A percentile compares a stretch with the other conserved stretches of the same genome.
Evolutionary conservation across 2,329 filamentous ascomycete genomes (phyloP).

Genomic region (Aspergillus sp.): DNA sequence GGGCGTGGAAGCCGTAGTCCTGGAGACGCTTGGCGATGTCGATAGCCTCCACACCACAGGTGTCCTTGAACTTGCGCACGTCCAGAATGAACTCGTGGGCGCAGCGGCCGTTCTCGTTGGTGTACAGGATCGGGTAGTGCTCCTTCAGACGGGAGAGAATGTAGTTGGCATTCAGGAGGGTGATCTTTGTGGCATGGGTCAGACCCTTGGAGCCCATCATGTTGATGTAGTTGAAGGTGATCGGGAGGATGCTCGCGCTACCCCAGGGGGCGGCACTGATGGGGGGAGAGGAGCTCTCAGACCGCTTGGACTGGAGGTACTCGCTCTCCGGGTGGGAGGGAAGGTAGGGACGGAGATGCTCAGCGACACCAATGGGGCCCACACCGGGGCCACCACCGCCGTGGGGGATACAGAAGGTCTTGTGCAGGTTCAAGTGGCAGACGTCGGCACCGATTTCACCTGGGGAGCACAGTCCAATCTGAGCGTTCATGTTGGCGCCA

Average conservation of each 20-base stretch:
- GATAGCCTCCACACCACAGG: slow-evolving; percentile 81
- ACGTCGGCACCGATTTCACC: slow-evolving; percentile 95
- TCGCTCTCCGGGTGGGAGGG: slow-evolving; percentile 66
- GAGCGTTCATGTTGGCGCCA: slow-evolving; percentile 97
- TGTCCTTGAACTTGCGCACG: slow-evolving; percentile 77
- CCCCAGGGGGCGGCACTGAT: slow-evolving; percentile 83
- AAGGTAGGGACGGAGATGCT: slow-evolving; percentile 72
- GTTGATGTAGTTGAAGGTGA: slow-evolving; percentile 92
- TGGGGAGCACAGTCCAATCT: slow-evolving; percentile 91
- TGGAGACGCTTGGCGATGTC: slow-evolving; percentile 95
- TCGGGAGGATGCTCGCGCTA: slow-evolving; percentile 86
- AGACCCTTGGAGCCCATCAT: slow-evolving; percentile 85
- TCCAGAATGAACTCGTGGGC: slow-evolving; percentile 98
- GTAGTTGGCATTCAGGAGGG: slow-evolving; percentile 96
- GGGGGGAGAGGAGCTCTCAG: slow-evolving; percentile 55
- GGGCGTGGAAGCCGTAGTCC: slow-evolving; percentile 96
- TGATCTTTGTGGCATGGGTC: slow-evolving; percentile 85
- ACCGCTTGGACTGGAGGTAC: slow-evolving; percentile 38
- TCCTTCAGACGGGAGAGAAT: slow-evolving; percentile 81
- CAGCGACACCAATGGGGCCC: slow-evolving; percentile 87
- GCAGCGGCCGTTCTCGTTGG: slow-evolving; percentile 81
- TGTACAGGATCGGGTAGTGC: slow-evolving; percentile 91
- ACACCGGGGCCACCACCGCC: slow-evolving; percentile 92
- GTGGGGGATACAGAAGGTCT: slow-evolving; percentile 98
- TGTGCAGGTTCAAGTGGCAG: slow-evolving; percentile 95